Percentiles rank a stretch among this genome's conserved stretches.
These are phyloP conservation scores for Xylaria sp. DNA, from an alignment of 2,329 filamentous ascomycete genomes.

Conservation along the genomic window DNA sequence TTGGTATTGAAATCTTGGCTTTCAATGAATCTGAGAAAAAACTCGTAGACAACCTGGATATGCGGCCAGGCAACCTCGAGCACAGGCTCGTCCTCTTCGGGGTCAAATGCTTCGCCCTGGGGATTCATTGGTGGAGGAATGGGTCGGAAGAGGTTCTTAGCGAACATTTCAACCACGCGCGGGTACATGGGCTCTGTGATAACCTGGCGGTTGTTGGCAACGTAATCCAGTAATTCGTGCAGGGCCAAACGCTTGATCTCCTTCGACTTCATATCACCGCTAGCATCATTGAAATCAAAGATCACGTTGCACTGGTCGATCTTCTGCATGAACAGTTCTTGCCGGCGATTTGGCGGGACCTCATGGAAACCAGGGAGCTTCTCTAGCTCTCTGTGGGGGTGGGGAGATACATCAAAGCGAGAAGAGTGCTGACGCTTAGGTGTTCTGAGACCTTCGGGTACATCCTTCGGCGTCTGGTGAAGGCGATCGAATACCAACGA, in stretches of 20 bases:
- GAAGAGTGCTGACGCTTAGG: slow-evolving; percentile 98
- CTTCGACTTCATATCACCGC: slow-evolving; percentile 99
- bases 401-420: slow-evolving; percentile 96
- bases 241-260: slow-evolving; percentile 98
- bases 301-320: slow-evolving; percentile 99
- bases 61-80: slow-evolving; percentile 99
- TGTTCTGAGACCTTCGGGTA: slow-evolving; percentile 92
- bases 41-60: slow-evolving; percentile 99
- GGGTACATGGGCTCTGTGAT: slow-evolving; percentile 99
- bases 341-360: slow-evolving; percentile 91
- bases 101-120: slow-evolving; percentile 97
- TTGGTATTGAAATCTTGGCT: slow-evolving; percentile 99
- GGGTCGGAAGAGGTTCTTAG: slow-evolving; percentile 96
- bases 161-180: slow-evolving; percentile 98
- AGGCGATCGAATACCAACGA: slow-evolving; percentile 88
- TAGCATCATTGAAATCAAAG: slow-evolving; percentile 99
- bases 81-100: slow-evolving; percentile 97
- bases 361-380: slow-evolving; percentile 98
- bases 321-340: slow-evolving; percentile 99
- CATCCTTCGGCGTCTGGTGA: slow-evolving; percentile 94
- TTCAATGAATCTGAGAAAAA: slow-evolving; percentile 98
- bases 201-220: slow-evolving; percentile 97
- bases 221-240: slow-evolving; percentile 96
- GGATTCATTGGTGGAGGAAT: slow-evolving; percentile 98
- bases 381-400: slow-evolving; percentile 94